Conservation (phyloP, 345 rosid species). For the Linum trigynum region DNA sequence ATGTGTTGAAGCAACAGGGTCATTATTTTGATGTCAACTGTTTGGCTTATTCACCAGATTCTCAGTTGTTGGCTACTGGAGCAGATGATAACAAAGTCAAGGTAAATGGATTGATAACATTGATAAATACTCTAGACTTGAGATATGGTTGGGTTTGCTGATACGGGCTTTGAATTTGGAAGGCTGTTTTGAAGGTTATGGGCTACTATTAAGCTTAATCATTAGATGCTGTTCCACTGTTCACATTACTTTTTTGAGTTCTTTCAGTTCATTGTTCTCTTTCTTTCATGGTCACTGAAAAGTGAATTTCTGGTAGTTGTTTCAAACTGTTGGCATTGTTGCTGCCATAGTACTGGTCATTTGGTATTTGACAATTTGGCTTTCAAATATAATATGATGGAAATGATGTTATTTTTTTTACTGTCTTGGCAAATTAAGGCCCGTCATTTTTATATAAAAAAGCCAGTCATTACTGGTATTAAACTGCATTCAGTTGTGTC, state of each 20-base stretch:
- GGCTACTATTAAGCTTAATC: too few species aligned
- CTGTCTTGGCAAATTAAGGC: background rate
- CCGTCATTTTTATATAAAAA: too few species aligned
- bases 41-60: slow-evolving; percentile 83
- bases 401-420: too few species aligned
- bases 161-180: background rate
- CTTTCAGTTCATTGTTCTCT: background rate
- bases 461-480: background rate
- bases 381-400: too few species aligned
- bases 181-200: background rate
- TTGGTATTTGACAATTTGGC: too few species aligned
- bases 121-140: background rate
- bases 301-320: background rate
- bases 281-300: background rate
- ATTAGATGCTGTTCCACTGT: background rate
- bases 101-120: slow-evolving; percentile 30
- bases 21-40: slow-evolving; percentile 90
- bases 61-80: slow-evolving; percentile 90
- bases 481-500: background rate
- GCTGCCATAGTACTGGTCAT: background rate
- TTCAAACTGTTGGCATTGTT: background rate
- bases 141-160: background rate
- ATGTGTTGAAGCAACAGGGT: slow-evolving; percentile 96
- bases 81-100: slow-evolving; percentile 98
- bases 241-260: background rate